phyloP scores from a whole-genome alignment of 2,329 filamentous ascomycete genomes.

The Xylogone sp. region DNA sequence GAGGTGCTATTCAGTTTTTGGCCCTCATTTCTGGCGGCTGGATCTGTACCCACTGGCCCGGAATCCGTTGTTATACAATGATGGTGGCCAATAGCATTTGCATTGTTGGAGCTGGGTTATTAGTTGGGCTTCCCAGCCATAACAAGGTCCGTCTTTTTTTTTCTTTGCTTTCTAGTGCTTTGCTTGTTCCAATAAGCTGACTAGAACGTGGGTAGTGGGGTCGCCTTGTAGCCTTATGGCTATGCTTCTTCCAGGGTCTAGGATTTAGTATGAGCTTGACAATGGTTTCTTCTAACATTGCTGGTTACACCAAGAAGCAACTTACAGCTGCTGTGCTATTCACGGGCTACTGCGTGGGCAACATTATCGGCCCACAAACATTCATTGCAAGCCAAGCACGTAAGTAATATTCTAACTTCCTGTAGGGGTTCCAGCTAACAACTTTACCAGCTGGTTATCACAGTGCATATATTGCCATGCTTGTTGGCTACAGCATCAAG shows the following conservation, averaged over 20 bases:
- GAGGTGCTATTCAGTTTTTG: conserved; percentile 53
- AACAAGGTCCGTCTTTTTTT: conserved; percentile 35
- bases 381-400: conserved; percentile 23
- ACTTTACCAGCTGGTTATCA: conserved; percentile 26
- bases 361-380: conserved; percentile 43
- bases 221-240: conserved; percentile 52
- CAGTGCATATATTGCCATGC: conserved; percentile 36
- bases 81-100: conserved; percentile 51
- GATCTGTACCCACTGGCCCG: conserved; percentile 48
- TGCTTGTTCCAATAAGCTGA: not conserved
- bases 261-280: conserved; percentile 51
- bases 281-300: conserved; percentile 49
- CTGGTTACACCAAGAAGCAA: conserved; percentile 53
- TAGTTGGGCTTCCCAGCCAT: conserved; percentile 44
- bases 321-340: conserved; percentile 47
- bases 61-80: conserved; percentile 50
- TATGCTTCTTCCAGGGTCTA: conserved; percentile 51
- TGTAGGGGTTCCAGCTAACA: too few species aligned
- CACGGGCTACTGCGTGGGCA: conserved; percentile 49
- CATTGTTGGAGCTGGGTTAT: conserved; percentile 46
- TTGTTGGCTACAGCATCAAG: conserved; percentile 52
- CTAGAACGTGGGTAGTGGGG: conserved; percentile 38
- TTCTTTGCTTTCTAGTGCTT: not conserved
- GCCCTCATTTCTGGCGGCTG: conserved; percentile 47
- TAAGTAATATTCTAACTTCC: conserved; percentile 14